Evolutionary conservation across 495 filamentous ascomycete genomes (phyloP).

Genomic region (Lasiosphaeriaceae sp.): DNA sequence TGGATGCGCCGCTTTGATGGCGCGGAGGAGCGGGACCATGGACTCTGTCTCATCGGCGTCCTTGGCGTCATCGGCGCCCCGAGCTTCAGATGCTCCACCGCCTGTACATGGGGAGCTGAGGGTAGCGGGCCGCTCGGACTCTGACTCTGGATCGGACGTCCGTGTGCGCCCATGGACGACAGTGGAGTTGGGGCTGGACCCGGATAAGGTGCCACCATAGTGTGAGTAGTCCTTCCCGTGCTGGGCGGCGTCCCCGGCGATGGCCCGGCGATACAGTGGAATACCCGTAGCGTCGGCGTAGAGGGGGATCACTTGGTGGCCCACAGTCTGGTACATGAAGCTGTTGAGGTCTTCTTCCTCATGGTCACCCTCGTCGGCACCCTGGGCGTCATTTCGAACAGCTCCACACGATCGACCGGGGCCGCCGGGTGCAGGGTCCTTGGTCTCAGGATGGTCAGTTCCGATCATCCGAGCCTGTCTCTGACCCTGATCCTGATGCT

Average conservation of each 20-base stretch:
- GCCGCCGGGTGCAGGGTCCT: background rate
- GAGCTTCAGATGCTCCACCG: background rate
- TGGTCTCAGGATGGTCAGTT: background rate
- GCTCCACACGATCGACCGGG: background rate
- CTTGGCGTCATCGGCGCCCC: background rate
- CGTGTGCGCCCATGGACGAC: background rate
- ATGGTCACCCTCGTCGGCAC: slow-evolving; percentile 11
- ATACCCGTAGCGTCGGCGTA: slow-evolving; percentile 73
- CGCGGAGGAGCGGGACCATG: slow-evolving; percentile 65
- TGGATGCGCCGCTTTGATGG: slow-evolving; percentile 62
- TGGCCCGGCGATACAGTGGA: slow-evolving; percentile 74
- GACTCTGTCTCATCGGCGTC: slow-evolving; percentile 79
- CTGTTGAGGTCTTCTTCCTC: slow-evolving; percentile 76
- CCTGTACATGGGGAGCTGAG: too few relatives aligned
- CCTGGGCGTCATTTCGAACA: background rate
- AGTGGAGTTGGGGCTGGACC: too few relatives aligned
- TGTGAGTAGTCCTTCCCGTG: slow-evolving; percentile 56
- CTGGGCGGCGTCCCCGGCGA: slow-evolving; percentile 64
- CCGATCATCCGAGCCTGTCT: background rate
- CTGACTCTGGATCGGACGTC: background rate
- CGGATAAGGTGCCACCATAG: slow-evolving; percentile 5
- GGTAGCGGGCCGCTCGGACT: slow-evolving; percentile 7
- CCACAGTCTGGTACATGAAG: slow-evolving; percentile 99
- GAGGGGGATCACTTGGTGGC: slow-evolving; percentile 80
- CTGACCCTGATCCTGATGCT: background rate